Percentiles rank a stretch among this genome's conserved stretches.
Conservation (phyloP, 257 asterid genomes). For the Przewalskia tangutica region DNA sequence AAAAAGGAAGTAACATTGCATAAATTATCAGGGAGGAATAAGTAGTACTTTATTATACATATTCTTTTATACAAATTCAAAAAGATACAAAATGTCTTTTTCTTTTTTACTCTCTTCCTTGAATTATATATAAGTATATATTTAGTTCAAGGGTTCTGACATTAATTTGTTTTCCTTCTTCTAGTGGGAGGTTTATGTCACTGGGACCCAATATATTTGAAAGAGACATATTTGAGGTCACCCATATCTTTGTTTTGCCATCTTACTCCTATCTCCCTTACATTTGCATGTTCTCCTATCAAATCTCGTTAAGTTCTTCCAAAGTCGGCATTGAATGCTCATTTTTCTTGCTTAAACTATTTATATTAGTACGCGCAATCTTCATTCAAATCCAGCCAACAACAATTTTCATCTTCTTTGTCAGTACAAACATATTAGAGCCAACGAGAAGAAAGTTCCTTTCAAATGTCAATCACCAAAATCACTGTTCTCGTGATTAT, state of each 20-base stretch:
- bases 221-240: conserved; percentile 40
- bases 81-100: background rate
- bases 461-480: conserved; percentile 32
- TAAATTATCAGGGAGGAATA: no score
- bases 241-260: conserved; percentile 35
- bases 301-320: conserved; percentile 8
- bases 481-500: background rate
- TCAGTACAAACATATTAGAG: conserved; percentile 10
- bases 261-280: conserved; percentile 37
- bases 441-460: background rate
- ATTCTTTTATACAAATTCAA: background rate
- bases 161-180: conserved; percentile 4
- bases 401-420: background rate
- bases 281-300: conserved; percentile 46
- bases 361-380: background rate
- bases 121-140: background rate
- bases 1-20: no score
- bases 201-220: conserved; percentile 20
- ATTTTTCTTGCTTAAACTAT: conserved; percentile 1
- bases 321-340: conserved; percentile 44
- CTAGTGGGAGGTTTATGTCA: conserved; percentile 15
- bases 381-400: background rate
- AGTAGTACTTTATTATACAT: no score
- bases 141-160: background rate
- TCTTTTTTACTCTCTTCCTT: background rate